Conservation (phyloP, 495 filamentous ascomycete genomes). For the Neurospora discreta region DNA sequence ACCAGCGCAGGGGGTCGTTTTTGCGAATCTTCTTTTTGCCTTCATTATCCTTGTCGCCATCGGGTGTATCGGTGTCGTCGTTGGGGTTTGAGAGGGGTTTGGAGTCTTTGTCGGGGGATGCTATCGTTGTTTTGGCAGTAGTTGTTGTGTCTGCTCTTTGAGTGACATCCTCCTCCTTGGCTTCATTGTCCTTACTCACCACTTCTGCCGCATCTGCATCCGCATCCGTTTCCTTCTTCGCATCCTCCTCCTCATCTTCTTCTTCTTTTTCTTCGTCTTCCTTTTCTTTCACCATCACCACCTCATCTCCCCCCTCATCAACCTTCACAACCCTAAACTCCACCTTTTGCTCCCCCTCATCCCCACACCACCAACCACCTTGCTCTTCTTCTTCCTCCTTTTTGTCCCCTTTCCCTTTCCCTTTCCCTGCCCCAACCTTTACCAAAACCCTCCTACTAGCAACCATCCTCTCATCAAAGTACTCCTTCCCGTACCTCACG, state of each 20-base stretch:
- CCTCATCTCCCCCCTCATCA: neutral
- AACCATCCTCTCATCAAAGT: conserved; percentile 65
- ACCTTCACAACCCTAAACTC: neutral
- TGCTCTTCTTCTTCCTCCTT: neutral
- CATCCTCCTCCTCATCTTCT: neutral
- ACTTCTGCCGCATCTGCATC: neutral
- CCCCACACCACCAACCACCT: neutral
- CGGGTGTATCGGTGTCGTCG: neutral
- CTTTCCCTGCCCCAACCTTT: neutral
- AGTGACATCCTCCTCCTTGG: no score
- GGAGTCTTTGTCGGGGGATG: no score
- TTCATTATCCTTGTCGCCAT: neutral
- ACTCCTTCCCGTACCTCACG: conserved; percentile 51
- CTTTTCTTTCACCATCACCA: neutral
- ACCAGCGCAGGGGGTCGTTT: conserved; percentile 56
- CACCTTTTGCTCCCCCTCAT: neutral
- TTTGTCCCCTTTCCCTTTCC: neutral
- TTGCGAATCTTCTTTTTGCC: conserved; percentile 2
- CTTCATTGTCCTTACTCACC: no score
- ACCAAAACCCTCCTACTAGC: conserved; percentile 32
- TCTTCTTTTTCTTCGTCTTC: neutral
- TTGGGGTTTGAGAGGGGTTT: neutral
- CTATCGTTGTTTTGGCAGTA: no score
- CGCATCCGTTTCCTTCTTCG: neutral
- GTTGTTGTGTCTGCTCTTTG: no score